Evolutionary conservation across 2,329 filamentous ascomycete genomes (phyloP).

Genomic region (Fusarium nanum): DNA sequence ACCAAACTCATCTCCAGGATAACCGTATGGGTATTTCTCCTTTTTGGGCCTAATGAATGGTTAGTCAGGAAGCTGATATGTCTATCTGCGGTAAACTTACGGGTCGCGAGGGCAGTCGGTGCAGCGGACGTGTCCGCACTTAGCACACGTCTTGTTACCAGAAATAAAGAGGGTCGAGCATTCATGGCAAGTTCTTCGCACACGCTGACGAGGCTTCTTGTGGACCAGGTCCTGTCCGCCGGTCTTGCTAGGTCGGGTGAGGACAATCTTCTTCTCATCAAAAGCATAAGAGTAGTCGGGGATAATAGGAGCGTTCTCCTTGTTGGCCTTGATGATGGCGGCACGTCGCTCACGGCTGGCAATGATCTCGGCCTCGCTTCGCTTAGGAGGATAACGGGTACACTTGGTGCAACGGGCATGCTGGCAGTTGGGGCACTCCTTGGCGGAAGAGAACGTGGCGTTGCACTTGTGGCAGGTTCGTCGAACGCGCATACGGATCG

Average conservation of each 20-base stretch:
- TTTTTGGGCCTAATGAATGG: conserved; percentile 66
- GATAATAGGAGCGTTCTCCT: conserved; percentile 66
- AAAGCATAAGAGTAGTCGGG: conserved; percentile 62
- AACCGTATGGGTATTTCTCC: conserved; percentile 75
- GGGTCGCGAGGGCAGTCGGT: conserved; percentile 84
- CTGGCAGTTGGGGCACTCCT: conserved; percentile 79
- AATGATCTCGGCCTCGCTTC: conserved; percentile 65
- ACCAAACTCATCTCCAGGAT: conserved; percentile 73
- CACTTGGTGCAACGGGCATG: conserved; percentile 87
- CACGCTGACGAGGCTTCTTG: conserved; percentile 77
- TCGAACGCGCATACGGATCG: conserved; percentile 81
- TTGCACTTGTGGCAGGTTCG: conserved; percentile 85
- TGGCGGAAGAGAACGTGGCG: conserved; percentile 77
- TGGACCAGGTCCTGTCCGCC: conserved; percentile 78
- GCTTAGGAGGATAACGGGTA: conserved; percentile 76
- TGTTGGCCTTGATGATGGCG: conserved; percentile 64
- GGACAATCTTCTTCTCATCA: conserved; percentile 59
- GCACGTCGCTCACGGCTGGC: conserved; percentile 64
- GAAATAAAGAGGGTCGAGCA: conserved; percentile 73
- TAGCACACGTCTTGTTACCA: conserved; percentile 71
- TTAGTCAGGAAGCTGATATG: conserved; percentile 22
- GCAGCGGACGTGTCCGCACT: conserved; percentile 80
- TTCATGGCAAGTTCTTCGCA: conserved; percentile 80
- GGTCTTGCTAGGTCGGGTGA: conserved; percentile 73
- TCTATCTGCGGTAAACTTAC: conserved; percentile 61